phyloP scores from a whole-genome alignment of 768 basidiomycete genomes.

The Clitopilus hobsonii region DNA sequence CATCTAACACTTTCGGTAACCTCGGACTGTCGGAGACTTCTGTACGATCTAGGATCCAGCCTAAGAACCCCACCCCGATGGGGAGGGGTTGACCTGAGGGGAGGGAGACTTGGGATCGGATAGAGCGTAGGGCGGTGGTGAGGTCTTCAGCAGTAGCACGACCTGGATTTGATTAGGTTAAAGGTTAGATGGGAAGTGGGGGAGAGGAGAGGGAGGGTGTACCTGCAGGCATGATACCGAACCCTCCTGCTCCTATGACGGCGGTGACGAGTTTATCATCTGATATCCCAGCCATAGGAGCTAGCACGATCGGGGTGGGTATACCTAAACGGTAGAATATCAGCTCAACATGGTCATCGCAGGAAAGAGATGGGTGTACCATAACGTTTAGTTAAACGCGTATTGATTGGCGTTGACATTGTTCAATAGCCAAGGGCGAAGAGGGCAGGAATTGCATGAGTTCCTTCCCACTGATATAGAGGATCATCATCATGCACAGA shows the following conservation, averaged over 20 bases:
- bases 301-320: slow-evolving; percentile 45
- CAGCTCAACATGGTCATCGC: no score
- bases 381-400: no score
- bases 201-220: slow-evolving; percentile 14
- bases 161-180: slow-evolving; percentile 21
- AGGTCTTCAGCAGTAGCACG: slow-evolving; percentile 27
- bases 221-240: slow-evolving; percentile 54
- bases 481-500: no score
- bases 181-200: slow-evolving; percentile 1
- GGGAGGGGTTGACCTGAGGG: slow-evolving; percentile 31
- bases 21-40: slow-evolving; percentile 24
- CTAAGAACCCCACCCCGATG: slow-evolving; percentile 53
- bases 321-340: no score
- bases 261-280: slow-evolving; percentile 28
- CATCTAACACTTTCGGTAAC: slow-evolving; percentile 33
- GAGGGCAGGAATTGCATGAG: no score
- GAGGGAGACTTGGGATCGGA: slow-evolving; percentile 26
- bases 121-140: slow-evolving; percentile 30
- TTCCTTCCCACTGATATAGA: no score
- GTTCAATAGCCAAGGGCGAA: no score
- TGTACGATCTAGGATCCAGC: slow-evolving; percentile 46
- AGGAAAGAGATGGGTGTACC: no score
- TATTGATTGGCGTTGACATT: no score
- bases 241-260: slow-evolving; percentile 47
- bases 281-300: slow-evolving; percentile 50